Base-by-base conservation (phyloP, 1,284 basidiomycete species). In the Ceratobasidium sp. region DNA sequence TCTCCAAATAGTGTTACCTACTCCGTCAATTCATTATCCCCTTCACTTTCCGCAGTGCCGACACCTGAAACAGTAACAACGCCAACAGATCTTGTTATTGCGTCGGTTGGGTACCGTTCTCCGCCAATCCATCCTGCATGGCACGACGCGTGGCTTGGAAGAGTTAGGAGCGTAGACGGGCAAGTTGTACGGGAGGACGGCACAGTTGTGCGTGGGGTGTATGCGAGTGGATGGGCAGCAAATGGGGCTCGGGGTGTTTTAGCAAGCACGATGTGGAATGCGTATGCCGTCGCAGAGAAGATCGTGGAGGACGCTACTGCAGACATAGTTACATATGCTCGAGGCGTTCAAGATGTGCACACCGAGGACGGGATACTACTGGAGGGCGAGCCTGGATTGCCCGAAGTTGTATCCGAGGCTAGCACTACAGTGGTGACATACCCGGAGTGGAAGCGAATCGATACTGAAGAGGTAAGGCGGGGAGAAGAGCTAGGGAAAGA, bases 171-270 rank as follows among this genome's bases (percentile, higher is more conserved):
- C 86, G 9, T 81, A 84, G 28, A 83, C 82, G 23, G 90, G 87
- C 7, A 84, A 80, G 26, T 86, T 83, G 72, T 75, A 13, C 60
- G 72, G 49, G 3, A 81, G 90, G 77, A 81, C 51, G 78, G 77
- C 18, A 51, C 51, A 5, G n/a, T 51, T 13, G 80, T 77, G 71
- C n/a, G 46, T 40, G 68, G 51, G 28, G 60, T 55, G 68, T 99
- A 98, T 84, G 93, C 95, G 1, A 93, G 95, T 0, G 97, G 97
- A 2, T 99, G 98, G 98, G 93, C 96, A 0, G 94, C 96, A 0
- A 91, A 91, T 13, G 98, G 97, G 28, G 97, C 97, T 0, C 92
- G 92, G 63, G 97, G 98, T 5, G 97, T 99, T 15, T 90, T 99
- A 64, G 97, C 96, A 0, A 90, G 93, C 20, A 99, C 98, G 33